Conservation (phyloP, 2,329 filamentous ascomycete species). For the Myriosclerotinia scirpicola region DNA sequence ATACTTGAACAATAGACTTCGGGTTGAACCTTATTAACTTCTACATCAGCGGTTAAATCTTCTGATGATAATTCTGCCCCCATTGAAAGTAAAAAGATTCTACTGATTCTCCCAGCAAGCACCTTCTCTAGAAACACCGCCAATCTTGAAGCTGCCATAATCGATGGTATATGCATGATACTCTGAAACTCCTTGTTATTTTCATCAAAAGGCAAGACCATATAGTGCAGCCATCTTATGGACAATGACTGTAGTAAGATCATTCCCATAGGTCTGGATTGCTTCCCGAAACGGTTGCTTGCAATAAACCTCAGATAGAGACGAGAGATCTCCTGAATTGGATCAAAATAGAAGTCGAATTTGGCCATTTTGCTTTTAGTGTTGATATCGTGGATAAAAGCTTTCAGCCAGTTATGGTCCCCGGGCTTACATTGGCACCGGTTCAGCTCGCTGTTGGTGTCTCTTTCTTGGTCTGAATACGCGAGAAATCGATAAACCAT, state of each 20-base stretch:
- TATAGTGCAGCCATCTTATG: constrained; percentile 9
- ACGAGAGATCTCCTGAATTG: background rate
- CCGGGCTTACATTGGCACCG: background rate
- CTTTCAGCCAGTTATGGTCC: background rate
- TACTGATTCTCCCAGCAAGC: background rate
- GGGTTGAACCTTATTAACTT: background rate
- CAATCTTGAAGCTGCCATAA: background rate
- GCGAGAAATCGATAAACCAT: background rate
- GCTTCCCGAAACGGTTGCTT: background rate
- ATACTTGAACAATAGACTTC: background rate
- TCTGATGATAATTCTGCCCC: too few relatives aligned
- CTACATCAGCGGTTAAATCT: too few relatives aligned
- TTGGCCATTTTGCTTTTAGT: background rate
- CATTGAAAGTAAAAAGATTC: background rate
- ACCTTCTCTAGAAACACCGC: background rate
- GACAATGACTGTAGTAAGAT: background rate
- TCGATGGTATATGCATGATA: background rate
- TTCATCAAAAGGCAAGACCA: constrained; percentile 4
- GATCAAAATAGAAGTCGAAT: background rate
- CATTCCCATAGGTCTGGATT: background rate
- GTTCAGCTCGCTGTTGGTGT: background rate
- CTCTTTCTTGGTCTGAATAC: background rate
- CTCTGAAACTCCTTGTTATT: background rate
- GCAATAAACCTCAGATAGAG: background rate
- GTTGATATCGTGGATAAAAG: background rate